A percentile compares a stretch with the other conserved stretches of the same genome.
Conservation (phyloP, 2,329 filamentous ascomycete species). For the Sclerotinia spermophila region DNA sequence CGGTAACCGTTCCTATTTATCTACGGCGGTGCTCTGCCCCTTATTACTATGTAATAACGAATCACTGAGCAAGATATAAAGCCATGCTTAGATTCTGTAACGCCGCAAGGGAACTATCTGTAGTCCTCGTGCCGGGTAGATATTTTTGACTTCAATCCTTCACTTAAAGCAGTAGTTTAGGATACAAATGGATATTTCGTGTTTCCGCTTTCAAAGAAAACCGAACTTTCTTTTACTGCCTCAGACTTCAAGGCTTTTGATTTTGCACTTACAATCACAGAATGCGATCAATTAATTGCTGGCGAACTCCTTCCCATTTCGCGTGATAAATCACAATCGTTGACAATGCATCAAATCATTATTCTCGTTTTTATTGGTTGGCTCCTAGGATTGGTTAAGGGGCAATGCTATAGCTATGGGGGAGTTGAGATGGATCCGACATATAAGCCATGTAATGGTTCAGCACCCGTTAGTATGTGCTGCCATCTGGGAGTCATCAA, state of each 20-base stretch:
- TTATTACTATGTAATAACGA: neutral
- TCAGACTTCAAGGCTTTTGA: too few relatives aligned
- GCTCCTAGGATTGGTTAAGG: neutral
- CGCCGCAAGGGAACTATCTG: neutral
- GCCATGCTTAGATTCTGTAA: neutral
- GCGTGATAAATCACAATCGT: neutral
- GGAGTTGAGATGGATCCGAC: conserved; percentile 1
- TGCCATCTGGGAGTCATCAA: neutral
- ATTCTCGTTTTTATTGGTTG: neutral
- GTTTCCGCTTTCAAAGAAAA: too few relatives aligned
- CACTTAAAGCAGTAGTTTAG: neutral
- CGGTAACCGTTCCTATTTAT: neutral
- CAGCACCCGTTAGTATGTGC: conserved; percentile 15
- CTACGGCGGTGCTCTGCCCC: neutral
- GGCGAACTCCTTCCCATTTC: neutral
- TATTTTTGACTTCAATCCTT: neutral
- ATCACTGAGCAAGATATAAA: neutral
- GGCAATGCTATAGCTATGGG: conserved; percentile 11
- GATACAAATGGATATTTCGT: neutral
- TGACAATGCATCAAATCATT: neutral
- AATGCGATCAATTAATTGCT: neutral
- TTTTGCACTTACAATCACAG: neutral
- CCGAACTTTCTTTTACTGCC: neutral
- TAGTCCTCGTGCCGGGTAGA: neutral
- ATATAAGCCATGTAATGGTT: conserved; percentile 15